A percentile compares a stretch with the other conserved stretches of the same genome.
Evolutionary conservation across 1,139 yeast genomes (phyloP).

Genomic region (Torulaspora pretoriensis): DNA sequence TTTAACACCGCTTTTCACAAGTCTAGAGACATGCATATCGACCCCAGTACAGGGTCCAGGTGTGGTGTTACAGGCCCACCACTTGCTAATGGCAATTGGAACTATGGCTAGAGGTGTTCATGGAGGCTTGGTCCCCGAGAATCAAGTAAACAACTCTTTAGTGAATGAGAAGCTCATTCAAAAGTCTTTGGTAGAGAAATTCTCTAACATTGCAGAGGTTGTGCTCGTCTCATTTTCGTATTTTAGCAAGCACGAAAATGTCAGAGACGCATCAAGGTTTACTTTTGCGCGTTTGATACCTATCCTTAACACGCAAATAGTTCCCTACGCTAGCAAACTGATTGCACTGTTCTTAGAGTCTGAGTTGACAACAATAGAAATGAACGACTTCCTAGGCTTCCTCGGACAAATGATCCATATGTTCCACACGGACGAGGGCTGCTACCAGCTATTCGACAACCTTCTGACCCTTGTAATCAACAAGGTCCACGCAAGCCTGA

Average conservation of each 20-base stretch:
- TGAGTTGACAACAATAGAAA: conserved; percentile 59
- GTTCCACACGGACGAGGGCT: conserved; percentile 60
- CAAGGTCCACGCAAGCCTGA: conserved; percentile 55
- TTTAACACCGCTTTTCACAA: conserved; percentile 73
- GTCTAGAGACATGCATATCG: conserved; percentile 64
- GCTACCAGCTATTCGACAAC: conserved; percentile 70
- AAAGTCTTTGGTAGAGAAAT: conserved; percentile 44
- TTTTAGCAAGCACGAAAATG: conserved; percentile 58
- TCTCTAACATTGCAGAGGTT: conserved; percentile 73
- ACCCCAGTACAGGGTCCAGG: conserved; percentile 43
- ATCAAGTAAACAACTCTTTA: conserved; percentile 36
- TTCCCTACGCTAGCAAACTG: conserved; percentile 63
- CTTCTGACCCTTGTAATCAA: conserved; percentile 68
- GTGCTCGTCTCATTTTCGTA: conserved; percentile 79
- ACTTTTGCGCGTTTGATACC: conserved; percentile 85
- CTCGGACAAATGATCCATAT: conserved; percentile 83
- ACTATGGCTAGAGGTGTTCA: conserved; percentile 79
- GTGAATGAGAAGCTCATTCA: conserved; percentile 31
- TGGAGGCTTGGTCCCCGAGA: conserved; percentile 37
- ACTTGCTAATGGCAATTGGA: conserved; percentile 82
- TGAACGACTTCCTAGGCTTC: conserved; percentile 78
- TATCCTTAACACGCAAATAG: conserved; percentile 53
- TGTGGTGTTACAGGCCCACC: conserved; percentile 72
- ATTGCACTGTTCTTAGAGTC: conserved; percentile 68
- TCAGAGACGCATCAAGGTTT: conserved; percentile 83